phyloP scores from a whole-genome alignment of 768 basidiomycete genomes.

The Mycena capillaripes region DNA sequence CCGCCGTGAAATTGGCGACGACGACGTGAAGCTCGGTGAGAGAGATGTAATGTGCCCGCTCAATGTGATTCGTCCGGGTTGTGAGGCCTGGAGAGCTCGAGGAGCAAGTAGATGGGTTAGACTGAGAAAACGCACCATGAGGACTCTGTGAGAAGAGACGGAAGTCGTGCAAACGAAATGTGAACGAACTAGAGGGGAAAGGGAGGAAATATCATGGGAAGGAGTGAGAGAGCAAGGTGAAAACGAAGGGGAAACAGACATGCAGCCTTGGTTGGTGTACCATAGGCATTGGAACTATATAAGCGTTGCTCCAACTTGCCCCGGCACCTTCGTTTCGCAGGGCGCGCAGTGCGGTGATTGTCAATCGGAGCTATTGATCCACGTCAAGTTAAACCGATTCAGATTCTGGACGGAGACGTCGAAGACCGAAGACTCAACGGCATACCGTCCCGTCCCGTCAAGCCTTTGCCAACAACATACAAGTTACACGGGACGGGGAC shows the following conservation, averaged over 20 bases:
- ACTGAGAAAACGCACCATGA: background rate
- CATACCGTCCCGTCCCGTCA: constrained; percentile 10
- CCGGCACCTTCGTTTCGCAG: background rate
- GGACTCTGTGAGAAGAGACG: background rate
- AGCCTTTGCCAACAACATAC: background rate
- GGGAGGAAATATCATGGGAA: background rate
- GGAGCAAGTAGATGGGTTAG: background rate
- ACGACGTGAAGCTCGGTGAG: background rate
- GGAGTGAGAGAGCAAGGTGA: background rate
- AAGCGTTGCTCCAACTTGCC: background rate
- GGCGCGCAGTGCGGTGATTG: no score
- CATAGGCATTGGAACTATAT: background rate
- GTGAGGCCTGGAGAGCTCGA: background rate
- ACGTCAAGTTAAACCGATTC: background rate
- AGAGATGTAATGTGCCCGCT: background rate
- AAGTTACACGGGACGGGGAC: background rate
- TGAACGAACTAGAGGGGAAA: background rate
- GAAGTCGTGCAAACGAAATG: background rate
- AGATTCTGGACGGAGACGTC: no score
- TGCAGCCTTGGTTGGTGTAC: no score
- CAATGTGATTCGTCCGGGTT: background rate
- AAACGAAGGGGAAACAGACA: background rate
- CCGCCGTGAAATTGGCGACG: no score
- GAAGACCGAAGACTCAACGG: background rate
- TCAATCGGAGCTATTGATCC: background rate